Evolutionary conservation across 2,329 filamentous ascomycete genomes (phyloP), one percentile per base, ranked within the genome.

Genomic region (Arthrobotrys sphaeroides): DNA sequence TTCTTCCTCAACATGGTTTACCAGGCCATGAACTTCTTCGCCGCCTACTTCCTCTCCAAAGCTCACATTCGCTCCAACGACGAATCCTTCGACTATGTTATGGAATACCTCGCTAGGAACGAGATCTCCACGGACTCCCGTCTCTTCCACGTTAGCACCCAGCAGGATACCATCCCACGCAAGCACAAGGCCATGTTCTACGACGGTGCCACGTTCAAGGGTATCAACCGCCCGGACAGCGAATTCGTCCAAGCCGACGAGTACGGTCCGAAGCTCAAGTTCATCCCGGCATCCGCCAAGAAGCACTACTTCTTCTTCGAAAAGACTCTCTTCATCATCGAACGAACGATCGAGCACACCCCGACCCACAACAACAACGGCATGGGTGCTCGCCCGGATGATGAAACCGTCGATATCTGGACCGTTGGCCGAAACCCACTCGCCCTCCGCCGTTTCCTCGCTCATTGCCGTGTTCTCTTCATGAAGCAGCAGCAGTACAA

Each of bases 281-380:
- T 90, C 82, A 92, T 90, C 0, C 90, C 90, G 0, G 87, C 87
- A 0, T 87, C 89, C 67, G 90, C 90, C 5, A 86, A 83, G 77
- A 78, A 68, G 26, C 89, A 92, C 80, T 88, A 87, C 79, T 92
- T 93, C 82, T 90, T 88, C 86, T 92, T 89, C 81, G 85, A 85
- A 51, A 84, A 86, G 5, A 84, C 84, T 4, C 82, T 88, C 0
- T 83, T 92, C 28, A 82, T 88, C 43, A 90, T 90, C 79, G 84
- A 85, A 57, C 85, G 89, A 9, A 81, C 81, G 7, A 77, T 77
- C 47, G 66, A 77, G 18, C 69, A 77, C 42, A 5, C 82, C 80
- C 64, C 72, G 2, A 75, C 72, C 13, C 72, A 75, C 49, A 75
- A 59, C n/a, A 84, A 84, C 61, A 84, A 85, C 43, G 85, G 85